Percentiles rank a stretch among this genome's conserved stretches.
Conservation (phyloP, 148 eudicot species). For the Cornus florida region DNA sequence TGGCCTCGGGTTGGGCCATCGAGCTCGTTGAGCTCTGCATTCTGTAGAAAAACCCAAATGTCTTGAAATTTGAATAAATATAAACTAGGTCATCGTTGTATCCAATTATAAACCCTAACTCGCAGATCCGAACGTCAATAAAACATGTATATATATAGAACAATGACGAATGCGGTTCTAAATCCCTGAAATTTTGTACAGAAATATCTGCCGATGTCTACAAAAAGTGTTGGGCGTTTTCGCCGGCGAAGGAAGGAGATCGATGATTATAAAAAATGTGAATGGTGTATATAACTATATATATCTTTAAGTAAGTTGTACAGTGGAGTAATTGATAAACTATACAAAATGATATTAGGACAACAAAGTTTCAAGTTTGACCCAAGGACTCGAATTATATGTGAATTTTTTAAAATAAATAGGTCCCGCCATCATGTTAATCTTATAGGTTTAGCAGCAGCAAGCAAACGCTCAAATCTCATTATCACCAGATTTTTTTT, state of each 20-base stretch:
- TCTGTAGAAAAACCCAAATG: slow-evolving; percentile 13
- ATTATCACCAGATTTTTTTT: no score
- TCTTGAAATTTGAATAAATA: not conserved
- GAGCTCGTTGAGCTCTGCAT: slow-evolving; percentile 66
- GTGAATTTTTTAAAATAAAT: no score
- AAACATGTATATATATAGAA: not conserved
- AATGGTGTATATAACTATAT: no score
- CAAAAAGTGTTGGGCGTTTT: not conserved
- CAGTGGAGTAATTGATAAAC: no score
- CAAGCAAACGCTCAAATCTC: no score
- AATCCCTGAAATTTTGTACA: not conserved
- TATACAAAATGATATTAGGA: no score
- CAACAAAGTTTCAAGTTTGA: no score
- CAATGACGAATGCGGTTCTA: not conserved
- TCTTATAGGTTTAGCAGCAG: no score
- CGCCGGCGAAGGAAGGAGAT: slow-evolving; percentile 12
- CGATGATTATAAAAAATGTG: not conserved
- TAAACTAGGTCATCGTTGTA: slow-evolving; percentile 8
- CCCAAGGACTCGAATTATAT: no score
- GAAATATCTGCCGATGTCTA: slow-evolving; percentile 10
- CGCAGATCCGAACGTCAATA: slow-evolving; percentile 3
- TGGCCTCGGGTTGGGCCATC: slow-evolving; percentile 72
- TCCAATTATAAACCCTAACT: not conserved
- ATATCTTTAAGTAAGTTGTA: no score
- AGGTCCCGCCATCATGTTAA: no score